These are phyloP conservation scores for Cyclotella cryptica DNA, from an alignment of 108 stramenopile genomes.

Conservation along the genomic window DNA sequence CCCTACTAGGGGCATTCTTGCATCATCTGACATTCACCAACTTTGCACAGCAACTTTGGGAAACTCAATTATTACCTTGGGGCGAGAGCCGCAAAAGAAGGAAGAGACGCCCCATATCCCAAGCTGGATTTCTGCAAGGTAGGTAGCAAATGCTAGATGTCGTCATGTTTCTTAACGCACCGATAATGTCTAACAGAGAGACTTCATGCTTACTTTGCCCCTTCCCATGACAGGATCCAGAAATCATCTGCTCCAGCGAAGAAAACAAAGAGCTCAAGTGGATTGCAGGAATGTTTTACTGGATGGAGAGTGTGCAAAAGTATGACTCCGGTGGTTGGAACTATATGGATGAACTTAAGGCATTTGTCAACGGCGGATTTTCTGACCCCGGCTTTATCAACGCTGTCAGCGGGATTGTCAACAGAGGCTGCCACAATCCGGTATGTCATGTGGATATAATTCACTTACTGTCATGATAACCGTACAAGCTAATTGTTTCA, in stretches of 20 bases:
- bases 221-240: slow-evolving; percentile 10
- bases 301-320: slow-evolving; percentile 26
- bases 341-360: slow-evolving; percentile 15
- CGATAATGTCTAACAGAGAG: background rate
- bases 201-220: background rate
- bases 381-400: slow-evolving; percentile 11
- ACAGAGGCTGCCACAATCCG: slow-evolving; percentile 29
- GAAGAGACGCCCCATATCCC: slow-evolving; percentile 16
- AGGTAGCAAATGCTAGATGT: background rate
- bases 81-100: slow-evolving; percentile 17
- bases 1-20: no score
- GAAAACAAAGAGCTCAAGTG: slow-evolving; percentile 21
- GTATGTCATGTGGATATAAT: background rate
- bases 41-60: slow-evolving; percentile 12
- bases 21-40: background rate
- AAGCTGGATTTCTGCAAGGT: slow-evolving; percentile 25
- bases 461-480: background rate
- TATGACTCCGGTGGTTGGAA: slow-evolving; percentile 17
- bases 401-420: slow-evolving; percentile 23
- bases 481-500: background rate
- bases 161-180: background rate
- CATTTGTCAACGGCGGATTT: slow-evolving; percentile 19
- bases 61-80: slow-evolving; percentile 30
- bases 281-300: slow-evolving; percentile 30
- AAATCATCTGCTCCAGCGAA: slow-evolving; percentile 22